These are phyloP conservation scores for Eucalyptus cloeziana DNA, from an alignment of 345 rosid species.

Conservation along the genomic window DNA sequence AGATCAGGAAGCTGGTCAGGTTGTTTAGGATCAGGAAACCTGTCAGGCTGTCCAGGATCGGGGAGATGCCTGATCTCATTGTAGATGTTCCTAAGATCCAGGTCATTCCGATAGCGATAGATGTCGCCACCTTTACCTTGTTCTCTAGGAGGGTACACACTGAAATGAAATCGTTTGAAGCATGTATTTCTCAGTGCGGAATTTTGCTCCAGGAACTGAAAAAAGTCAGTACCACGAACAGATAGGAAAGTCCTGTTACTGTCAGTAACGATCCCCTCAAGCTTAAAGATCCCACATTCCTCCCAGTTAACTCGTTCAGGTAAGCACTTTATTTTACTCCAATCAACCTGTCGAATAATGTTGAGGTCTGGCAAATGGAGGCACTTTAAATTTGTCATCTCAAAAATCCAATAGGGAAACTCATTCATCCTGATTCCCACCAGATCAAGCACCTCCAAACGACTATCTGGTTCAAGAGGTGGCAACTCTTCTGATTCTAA, in stretches of 20 bases:
- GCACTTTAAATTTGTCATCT: not conserved
- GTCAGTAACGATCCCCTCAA: not conserved
- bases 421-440: conserved; percentile 5
- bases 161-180: not conserved
- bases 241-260: not conserved
- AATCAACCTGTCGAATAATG: not conserved
- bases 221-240: not conserved
- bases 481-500: not conserved
- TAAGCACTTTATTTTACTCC: not conserved
- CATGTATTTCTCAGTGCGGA: not conserved
- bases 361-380: conserved; percentile 5
- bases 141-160: not conserved
- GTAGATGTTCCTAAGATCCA: not conserved
- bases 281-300: not conserved
- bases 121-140: not conserved
- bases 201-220: not conserved
- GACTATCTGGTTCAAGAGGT: not conserved
- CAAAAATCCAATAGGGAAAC: not conserved
- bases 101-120: not conserved
- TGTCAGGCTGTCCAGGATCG: not conserved
- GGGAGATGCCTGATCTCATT: not conserved
- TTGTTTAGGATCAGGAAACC: not conserved
- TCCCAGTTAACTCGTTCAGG: conserved; percentile 3
- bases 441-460: conserved; percentile 14
- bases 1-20: not conserved